Conservation (phyloP, 2,329 filamentous ascomycete species). For the Ceratocystis papillata region DNA sequence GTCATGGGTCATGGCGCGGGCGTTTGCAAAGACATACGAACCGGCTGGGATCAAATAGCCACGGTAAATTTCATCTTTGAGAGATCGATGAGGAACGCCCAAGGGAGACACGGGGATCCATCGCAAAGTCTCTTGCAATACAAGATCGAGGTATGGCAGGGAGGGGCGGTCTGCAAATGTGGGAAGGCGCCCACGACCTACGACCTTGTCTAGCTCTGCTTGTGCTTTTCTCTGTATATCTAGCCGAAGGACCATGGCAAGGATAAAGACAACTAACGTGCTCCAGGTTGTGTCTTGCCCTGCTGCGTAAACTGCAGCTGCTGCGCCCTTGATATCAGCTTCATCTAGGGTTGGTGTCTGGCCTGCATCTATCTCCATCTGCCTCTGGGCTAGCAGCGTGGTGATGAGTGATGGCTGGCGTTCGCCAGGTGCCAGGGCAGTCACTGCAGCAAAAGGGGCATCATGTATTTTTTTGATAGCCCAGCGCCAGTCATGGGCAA, state of each 20-base stretch:
- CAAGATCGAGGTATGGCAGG: constrained; percentile 37
- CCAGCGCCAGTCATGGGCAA: constrained; percentile 29
- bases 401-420: constrained; percentile 33
- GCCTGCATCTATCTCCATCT: constrained; percentile 30
- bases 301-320: constrained; percentile 38
- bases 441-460: constrained; percentile 35
- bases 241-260: constrained; percentile 36
- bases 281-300: constrained; percentile 37
- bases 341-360: constrained; percentile 34
- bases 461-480: constrained; percentile 36
- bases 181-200: constrained; percentile 37
- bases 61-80: constrained; percentile 46
- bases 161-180: constrained; percentile 36
- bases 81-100: constrained; percentile 45
- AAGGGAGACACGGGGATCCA: constrained; percentile 39
- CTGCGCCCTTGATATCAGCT: constrained; percentile 37
- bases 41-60: constrained; percentile 49
- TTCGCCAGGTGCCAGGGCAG: constrained; percentile 29
- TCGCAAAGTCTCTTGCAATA: constrained; percentile 40
- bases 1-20: constrained; percentile 38
- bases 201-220: constrained; percentile 33
- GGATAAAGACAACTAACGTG: constrained; percentile 37
- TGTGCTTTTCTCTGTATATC: constrained; percentile 36
- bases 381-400: constrained; percentile 35
- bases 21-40: constrained; percentile 36